Evolutionary conservation across 257 asterid species (phyloP).

Genomic region (Capsicum chinense): DNA sequence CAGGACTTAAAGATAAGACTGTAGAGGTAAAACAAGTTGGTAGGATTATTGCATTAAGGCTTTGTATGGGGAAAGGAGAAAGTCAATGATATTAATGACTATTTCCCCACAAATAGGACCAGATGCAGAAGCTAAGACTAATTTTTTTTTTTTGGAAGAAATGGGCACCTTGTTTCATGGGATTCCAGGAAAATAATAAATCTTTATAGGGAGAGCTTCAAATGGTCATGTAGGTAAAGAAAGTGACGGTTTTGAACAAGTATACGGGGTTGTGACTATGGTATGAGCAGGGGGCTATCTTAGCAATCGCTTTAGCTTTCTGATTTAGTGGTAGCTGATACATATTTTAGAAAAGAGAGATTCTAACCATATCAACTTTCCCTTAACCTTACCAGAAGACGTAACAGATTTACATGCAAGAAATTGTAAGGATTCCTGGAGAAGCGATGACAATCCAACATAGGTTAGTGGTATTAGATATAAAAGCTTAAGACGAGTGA

Average conservation of each 20-base stretch:
- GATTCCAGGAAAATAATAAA: background rate
- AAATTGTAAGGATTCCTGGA: background rate
- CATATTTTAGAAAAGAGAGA: background rate
- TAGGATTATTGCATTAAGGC: background rate
- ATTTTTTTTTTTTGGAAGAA: background rate
- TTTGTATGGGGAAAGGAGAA: background rate
- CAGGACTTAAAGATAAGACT: background rate
- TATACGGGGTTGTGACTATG: background rate
- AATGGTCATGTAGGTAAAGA: background rate
- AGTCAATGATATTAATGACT: background rate
- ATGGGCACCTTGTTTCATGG: background rate
- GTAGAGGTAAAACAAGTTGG: background rate
- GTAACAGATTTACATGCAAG: background rate
- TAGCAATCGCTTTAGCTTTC: background rate
- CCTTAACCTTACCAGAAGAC: background rate
- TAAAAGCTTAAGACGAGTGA: background rate
- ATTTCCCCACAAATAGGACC: background rate
- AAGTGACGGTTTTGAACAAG: background rate
- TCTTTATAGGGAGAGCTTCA: background rate
- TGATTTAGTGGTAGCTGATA: background rate
- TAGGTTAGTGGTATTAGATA: background rate
- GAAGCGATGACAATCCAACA: background rate
- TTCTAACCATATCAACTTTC: background rate
- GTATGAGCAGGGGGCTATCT: background rate
- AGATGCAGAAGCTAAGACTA: background rate